A percentile compares a stretch with the other conserved stretches of the same genome.
phyloP scores from a whole-genome alignment of 208 protist genomes.

The Leishmania aethiopica region DNA sequence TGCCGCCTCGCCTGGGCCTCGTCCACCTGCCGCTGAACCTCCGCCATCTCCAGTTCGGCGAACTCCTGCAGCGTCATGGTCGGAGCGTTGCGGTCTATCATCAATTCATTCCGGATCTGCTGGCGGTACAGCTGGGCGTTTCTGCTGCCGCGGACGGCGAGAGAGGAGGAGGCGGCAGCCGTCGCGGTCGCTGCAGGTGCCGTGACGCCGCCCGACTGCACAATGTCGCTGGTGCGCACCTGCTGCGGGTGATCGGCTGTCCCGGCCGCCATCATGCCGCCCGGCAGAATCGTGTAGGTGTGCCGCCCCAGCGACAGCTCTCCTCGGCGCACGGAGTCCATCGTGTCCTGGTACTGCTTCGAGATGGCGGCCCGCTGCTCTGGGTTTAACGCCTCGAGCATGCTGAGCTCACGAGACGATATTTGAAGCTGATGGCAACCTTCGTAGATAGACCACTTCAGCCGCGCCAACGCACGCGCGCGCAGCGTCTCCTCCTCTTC shows the following conservation, averaged over 20 bases:
- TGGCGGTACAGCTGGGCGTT: slow-evolving; percentile 64
- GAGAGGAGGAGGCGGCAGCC: slow-evolving; percentile 1
- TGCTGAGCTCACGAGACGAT: slow-evolving; percentile 70
- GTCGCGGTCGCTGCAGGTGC: slow-evolving; percentile 1
- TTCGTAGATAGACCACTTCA: slow-evolving; percentile 81
- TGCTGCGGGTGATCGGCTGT: slow-evolving; percentile 52
- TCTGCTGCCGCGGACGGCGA: slow-evolving; percentile 10
- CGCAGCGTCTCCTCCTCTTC: slow-evolving; percentile 87
- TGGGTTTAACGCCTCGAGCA: slow-evolving; percentile 65
- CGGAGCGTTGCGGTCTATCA: slow-evolving; percentile 79
- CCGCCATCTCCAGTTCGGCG: slow-evolving; percentile 82
- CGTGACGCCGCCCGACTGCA: slow-evolving; percentile 18
- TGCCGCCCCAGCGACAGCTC: slow-evolving; percentile 72
- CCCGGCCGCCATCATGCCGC: slow-evolving; percentile 70
- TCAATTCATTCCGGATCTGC: slow-evolving; percentile 72
- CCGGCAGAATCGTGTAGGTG: slow-evolving; percentile 89
- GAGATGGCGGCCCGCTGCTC: slow-evolving; percentile 67
- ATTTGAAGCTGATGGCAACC: slow-evolving; percentile 83
- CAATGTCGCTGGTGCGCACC: slow-evolving; percentile 30
- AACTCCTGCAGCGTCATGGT: slow-evolving; percentile 91
- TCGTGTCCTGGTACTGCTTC: slow-evolving; percentile 60
- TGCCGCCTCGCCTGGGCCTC: slow-evolving; percentile 43
- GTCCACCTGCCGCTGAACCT: slow-evolving; percentile 76
- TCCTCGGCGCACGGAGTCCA: slow-evolving; percentile 73
- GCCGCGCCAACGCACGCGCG: slow-evolving; percentile 58